These are phyloP conservation scores for Vaccinium vitisidaea DNA, from an alignment of 148 eudicot species.

Conservation along the genomic window DNA sequence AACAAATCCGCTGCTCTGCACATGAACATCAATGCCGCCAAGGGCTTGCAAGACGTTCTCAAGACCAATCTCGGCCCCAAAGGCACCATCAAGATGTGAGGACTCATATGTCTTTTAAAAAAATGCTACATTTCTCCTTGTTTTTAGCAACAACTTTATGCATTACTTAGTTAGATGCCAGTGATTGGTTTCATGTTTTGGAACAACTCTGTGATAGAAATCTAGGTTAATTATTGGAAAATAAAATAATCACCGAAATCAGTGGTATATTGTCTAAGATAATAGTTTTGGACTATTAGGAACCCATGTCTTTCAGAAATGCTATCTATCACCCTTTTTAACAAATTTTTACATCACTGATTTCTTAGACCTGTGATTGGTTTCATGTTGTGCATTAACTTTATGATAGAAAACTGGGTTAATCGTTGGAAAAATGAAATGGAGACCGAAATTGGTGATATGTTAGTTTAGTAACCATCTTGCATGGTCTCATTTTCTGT, in stretches of 20 bases:
- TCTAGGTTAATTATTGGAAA: background rate
- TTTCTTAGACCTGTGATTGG: background rate
- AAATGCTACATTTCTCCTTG: background rate
- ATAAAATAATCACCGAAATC: background rate
- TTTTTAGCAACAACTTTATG: background rate
- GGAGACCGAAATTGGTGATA: background rate
- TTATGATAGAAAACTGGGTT: background rate
- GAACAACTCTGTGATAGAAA: background rate
- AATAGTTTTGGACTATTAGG: no score
- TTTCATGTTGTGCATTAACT: background rate
- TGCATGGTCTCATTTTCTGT: no score
- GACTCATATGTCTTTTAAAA: background rate
- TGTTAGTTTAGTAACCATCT: background rate
- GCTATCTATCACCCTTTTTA: no score
- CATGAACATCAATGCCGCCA: slow-evolving; percentile 95
- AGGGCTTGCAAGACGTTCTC: slow-evolving; percentile 90
- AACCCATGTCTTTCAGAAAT: no score
- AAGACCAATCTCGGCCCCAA: slow-evolving; percentile 96
- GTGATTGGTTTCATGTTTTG: background rate
- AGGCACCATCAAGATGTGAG: slow-evolving; percentile 91
- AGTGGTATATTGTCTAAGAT: background rate
- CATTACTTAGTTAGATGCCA: background rate
- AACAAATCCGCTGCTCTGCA: slow-evolving; percentile 96
- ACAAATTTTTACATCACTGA: no score
- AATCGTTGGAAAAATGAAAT: background rate